phyloP scores from a whole-genome alignment of 306 rosid species.

The Castanopsis chinensis region DNA sequence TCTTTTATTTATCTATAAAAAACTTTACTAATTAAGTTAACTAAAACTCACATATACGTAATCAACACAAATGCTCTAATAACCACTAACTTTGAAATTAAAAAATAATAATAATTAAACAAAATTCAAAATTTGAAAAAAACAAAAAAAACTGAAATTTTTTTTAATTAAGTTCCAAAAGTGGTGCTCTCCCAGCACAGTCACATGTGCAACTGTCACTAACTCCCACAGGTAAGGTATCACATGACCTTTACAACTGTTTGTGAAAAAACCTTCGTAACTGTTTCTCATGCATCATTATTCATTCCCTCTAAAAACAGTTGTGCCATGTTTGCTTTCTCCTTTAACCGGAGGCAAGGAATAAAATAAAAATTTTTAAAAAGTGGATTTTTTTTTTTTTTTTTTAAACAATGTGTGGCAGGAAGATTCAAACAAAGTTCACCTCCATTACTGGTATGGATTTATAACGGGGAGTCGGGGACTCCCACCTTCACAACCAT shows the following conservation, averaged over 20 bases:
- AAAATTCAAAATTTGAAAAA: too few relatives aligned
- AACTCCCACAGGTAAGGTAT: background rate
- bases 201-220: background rate
- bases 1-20: accelerated
- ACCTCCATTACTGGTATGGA: too few relatives aligned
- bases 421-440: too few relatives aligned
- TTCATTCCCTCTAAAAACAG: background rate
- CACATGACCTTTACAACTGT: background rate
- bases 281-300: background rate
- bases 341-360: background rate
- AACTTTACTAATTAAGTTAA: too few relatives aligned
- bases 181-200: background rate
- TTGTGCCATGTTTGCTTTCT: background rate
- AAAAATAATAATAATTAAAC: too few relatives aligned
- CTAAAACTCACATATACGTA: too few relatives aligned
- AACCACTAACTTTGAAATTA: too few relatives aligned
- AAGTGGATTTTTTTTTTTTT: background rate
- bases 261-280: background rate
- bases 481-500: background rate
- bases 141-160: too few relatives aligned
- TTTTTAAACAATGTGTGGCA: too few relatives aligned
- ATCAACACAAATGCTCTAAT: too few relatives aligned
- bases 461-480: background rate
- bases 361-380: background rate
- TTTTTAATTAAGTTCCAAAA: background rate